Evolutionary conservation across 2,329 filamentous ascomycete genomes (phyloP), one percentile per base, ranked within the genome.

Genomic region (Diaporthe ilicicola): DNA sequence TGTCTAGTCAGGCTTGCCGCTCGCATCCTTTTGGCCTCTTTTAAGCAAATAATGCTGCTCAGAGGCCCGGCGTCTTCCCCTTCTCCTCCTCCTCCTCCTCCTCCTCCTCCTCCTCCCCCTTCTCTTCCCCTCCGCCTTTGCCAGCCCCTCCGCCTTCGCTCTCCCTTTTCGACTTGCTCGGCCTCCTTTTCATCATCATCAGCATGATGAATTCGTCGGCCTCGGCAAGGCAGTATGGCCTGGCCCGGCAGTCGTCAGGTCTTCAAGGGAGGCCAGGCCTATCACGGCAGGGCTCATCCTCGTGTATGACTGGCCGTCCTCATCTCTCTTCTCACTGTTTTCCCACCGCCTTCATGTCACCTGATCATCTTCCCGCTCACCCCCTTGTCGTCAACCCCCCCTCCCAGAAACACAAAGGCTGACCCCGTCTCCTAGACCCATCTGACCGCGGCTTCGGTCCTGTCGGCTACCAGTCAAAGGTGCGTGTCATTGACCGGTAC

Each of bases 401-500:
- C 22, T 53, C 6, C 24, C 10, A 29, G 2, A 9, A 2, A 46
- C 50, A 42, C 8, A 29, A 39, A 53, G 22, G 75, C 84, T 85
- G 79, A 85, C 79, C 65, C 76, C 72, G 48, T 70, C 74, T 54
- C 74, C 71, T 79, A 90, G 88, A 90, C 79, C 82, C 85, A 42
- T 80, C 82, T 67, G 88, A 90, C 76, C 84, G 87, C 71, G 84
- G 84, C 67, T 78, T 77, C 62, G 82, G 83, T 53, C 64, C 67
- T 46, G 78, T 86, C 15, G 82, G 83, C 17, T 92, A 92, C 79
- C 89, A 90, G 78, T 90, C 89, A 79, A 97, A 97, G 82, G 93
- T 96, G 74, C 92, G 94, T 73, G 94, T 98, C 70, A 92, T 92
- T 72, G 95, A 98, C 82, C 92, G 93, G 75, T 99, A 98, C 83